phyloP scores from a whole-genome alignment of 1,284 basidiomycete genomes.

The Thelephora terrestris region DNA sequence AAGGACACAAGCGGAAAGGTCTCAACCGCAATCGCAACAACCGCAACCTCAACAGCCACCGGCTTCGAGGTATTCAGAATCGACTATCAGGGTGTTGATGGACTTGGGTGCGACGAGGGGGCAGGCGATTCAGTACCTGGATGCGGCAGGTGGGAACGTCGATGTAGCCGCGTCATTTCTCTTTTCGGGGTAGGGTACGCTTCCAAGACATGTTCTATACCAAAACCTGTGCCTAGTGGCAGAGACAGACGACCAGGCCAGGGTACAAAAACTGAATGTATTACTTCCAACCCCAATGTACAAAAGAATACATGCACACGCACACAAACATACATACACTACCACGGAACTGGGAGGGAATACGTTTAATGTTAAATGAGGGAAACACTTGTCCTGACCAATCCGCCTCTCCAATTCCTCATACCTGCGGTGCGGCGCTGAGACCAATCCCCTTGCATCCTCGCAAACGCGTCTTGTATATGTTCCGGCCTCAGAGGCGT shows the following conservation, averaged over 20 bases:
- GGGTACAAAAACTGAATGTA: slow-evolving; percentile 1
- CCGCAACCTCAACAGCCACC: slow-evolving; percentile 3
- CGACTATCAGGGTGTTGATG: slow-evolving; percentile 47
- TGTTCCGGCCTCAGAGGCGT: slow-evolving; percentile 74
- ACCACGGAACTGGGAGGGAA: not conserved
- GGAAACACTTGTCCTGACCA: slow-evolving; percentile 69
- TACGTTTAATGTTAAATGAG: slow-evolving; percentile 45
- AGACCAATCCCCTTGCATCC: slow-evolving; percentile 80
- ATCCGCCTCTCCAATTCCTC: slow-evolving; percentile 79
- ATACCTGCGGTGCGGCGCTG: slow-evolving; percentile 74
- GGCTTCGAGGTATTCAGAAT: slow-evolving; percentile 35
- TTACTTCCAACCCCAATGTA: not conserved
- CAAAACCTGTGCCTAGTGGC: slow-evolving; percentile 5
- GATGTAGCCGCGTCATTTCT: slow-evolving; percentile 84
- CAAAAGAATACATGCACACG: slow-evolving; percentile 9
- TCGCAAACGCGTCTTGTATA: slow-evolving; percentile 80
- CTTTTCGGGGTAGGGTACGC: slow-evolving; percentile 38
- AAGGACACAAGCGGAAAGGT: slow-evolving; percentile 13
- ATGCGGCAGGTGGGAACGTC: slow-evolving; percentile 77
- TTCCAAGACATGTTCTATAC: not conserved
- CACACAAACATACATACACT: slow-evolving; percentile 3
- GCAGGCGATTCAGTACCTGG: slow-evolving; percentile 66
- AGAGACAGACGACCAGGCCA: slow-evolving; percentile 6
- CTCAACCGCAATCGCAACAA: slow-evolving; percentile 10
- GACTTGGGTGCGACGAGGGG: slow-evolving; percentile 68